Conservation (phyloP, 2,329 filamentous ascomycete genomes). For the Curvularia spicifera region DNA sequence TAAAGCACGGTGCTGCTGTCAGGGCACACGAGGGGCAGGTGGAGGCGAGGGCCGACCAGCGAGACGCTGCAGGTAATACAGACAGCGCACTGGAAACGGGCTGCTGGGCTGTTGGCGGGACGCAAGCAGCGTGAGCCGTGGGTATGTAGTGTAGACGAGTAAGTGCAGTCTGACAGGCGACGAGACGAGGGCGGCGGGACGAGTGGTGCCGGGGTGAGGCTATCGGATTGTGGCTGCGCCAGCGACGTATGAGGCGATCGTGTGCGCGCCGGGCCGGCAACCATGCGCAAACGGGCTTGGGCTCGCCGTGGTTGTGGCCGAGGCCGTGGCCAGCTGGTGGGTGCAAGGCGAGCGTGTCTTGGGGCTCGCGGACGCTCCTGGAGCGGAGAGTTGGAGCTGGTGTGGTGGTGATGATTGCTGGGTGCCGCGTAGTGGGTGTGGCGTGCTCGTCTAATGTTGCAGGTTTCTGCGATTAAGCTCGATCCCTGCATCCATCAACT, state of each 20-base stretch:
- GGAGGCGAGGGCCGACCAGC: conserved; percentile 17
- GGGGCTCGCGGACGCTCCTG: not conserved
- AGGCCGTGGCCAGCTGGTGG: not conserved
- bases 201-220: not conserved
- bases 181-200: not conserved
- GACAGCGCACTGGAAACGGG: conserved; percentile 3
- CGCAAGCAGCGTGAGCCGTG: too few relatives aligned
- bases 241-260: conserved; percentile 9
- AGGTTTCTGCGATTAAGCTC: conserved; percentile 16
- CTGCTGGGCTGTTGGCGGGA: not conserved
- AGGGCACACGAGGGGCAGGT: conserved; percentile 16
- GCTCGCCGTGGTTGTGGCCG: conserved; percentile 9
- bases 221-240: not conserved
- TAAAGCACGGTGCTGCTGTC: conserved; percentile 12
- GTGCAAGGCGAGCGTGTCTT: not conserved
- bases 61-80: conserved; percentile 12
- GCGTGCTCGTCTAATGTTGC: conserved; percentile 30
- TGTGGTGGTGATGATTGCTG: conserved; percentile 21
- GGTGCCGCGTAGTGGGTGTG: not conserved
- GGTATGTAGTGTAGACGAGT: too few relatives aligned
- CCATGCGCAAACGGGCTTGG: conserved; percentile 21
- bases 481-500: conserved; percentile 16
- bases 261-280: conserved; percentile 24
- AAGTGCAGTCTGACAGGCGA: not conserved
- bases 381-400: not conserved